Evolutionary conservation across 2,329 filamentous ascomycete species (phyloP).

Genomic region (Apiospora phragmitis): DNA sequence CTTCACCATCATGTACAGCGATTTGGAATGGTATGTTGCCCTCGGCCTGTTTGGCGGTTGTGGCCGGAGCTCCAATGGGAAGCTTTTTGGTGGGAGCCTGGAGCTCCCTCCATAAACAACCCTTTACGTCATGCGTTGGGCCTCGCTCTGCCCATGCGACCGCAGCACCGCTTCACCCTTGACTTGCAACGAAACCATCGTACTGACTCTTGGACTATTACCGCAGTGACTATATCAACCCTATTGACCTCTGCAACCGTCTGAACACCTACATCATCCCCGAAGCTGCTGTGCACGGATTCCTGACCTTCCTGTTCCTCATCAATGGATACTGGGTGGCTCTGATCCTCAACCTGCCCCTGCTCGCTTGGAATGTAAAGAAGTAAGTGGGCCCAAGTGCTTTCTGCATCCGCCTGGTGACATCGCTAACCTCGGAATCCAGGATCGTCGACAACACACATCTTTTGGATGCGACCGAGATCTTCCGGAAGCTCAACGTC

Average conservation of each 20-base stretch:
- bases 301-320: conserved; percentile 92
- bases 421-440: conserved; percentile 20
- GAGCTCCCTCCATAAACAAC: background rate
- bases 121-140: conserved; percentile 18
- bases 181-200: background rate
- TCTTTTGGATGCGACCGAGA: conserved; percentile 95
- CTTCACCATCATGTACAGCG: conserved; percentile 99
- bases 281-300: conserved; percentile 95
- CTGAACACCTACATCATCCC: conserved; percentile 99
- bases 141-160: conserved; percentile 21
- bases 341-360: conserved; percentile 85
- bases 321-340: conserved; percentile 99
- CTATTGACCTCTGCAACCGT: conserved; percentile 99
- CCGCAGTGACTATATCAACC: conserved; percentile 96
- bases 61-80: background rate
- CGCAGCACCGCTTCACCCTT: conserved; percentile 4
- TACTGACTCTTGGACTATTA: conserved; percentile 6
- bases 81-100: background rate
- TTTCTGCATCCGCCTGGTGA: background rate
- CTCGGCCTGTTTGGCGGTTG: conserved; percentile 16
- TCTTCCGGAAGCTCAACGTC: conserved; percentile 97
- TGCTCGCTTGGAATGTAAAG: conserved; percentile 93
- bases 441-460: conserved; percentile 98
- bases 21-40: conserved; percentile 87
- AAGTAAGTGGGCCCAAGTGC: conserved; percentile 66